Percentiles rank a stretch among this genome's conserved stretches.
Conservation (phyloP, 331 rosid genomes). For the Rhamnella rubrinervis region DNA sequence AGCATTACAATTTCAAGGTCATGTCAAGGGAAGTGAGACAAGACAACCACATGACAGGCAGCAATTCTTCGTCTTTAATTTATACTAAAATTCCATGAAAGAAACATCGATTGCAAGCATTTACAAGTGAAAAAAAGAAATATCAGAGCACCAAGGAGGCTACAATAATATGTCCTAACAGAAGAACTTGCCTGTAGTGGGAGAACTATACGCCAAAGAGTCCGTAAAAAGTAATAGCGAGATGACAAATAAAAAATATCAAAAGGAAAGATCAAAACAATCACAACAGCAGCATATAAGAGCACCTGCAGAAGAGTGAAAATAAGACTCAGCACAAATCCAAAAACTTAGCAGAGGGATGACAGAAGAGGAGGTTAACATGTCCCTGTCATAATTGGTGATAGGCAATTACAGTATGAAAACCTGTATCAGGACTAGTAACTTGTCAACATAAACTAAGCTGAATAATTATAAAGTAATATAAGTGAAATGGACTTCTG, state of each 20-base stretch:
- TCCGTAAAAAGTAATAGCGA: constrained; percentile 83
- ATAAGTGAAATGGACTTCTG: not conserved
- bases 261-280: constrained; percentile 87
- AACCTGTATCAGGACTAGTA: not conserved
- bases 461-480: not conserved
- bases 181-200: constrained; percentile 85
- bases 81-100: no score
- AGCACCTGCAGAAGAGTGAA: constrained; percentile 73
- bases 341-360: constrained; percentile 25
- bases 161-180: not conserved
- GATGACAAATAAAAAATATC: constrained; percentile 91
- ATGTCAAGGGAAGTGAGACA: no score
- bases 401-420: constrained; percentile 10
- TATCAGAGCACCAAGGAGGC: not conserved
- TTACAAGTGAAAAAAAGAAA: no score
- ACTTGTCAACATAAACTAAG: not conserved
- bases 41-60: no score
- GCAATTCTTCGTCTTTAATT: no score
- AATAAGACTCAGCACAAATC: constrained; percentile 29
- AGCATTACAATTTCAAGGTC: no score
- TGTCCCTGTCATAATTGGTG: constrained; percentile 2
- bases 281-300: constrained; percentile 70
- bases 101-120: no score
- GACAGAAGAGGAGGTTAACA: constrained; percentile 9
- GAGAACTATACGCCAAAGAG: constrained; percentile 85